Percentiles rank a stretch among this genome's conserved stretches.
Evolutionary conservation across 2,329 filamentous ascomycete species (phyloP).

Genomic region (Trichoderma asperellum): DNA sequence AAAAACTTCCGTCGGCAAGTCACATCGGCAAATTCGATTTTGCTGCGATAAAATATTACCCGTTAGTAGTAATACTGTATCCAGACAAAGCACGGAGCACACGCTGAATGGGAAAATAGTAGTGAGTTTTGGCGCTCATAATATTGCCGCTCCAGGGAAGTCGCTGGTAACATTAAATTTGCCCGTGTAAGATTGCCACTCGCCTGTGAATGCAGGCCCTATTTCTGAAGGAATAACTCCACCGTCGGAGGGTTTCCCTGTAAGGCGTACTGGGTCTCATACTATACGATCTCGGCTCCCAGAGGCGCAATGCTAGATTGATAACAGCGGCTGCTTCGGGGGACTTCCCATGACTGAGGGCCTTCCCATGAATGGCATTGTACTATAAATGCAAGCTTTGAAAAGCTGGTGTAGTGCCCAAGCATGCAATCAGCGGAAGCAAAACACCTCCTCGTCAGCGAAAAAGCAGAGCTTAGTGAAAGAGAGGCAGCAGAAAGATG

Average conservation of each 20-base stretch:
- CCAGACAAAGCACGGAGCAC: background rate
- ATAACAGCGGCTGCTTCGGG: background rate
- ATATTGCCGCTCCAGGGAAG: background rate
- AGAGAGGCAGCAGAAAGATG: background rate
- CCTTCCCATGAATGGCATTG: background rate
- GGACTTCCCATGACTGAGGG: background rate
- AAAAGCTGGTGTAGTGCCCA: no score
- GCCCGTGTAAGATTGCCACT: background rate
- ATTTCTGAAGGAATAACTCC: background rate
- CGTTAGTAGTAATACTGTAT: background rate
- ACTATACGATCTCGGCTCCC: background rate
- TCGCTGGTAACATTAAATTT: background rate
- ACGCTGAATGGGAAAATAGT: background rate
- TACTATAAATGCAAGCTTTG: background rate
- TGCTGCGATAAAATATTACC: no score
- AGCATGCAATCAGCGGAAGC: background rate
- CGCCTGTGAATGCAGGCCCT: background rate
- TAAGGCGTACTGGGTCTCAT: background rate
- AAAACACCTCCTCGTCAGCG: background rate
- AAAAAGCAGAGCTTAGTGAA: background rate
- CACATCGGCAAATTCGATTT: background rate
- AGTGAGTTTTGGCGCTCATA: background rate
- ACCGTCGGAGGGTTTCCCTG: background rate
- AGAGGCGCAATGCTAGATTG: background rate
- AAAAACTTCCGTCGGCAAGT: conserved; percentile 2